Conservation (phyloP, 345 rosid genomes). For the Melastoma malabathricum region DNA sequence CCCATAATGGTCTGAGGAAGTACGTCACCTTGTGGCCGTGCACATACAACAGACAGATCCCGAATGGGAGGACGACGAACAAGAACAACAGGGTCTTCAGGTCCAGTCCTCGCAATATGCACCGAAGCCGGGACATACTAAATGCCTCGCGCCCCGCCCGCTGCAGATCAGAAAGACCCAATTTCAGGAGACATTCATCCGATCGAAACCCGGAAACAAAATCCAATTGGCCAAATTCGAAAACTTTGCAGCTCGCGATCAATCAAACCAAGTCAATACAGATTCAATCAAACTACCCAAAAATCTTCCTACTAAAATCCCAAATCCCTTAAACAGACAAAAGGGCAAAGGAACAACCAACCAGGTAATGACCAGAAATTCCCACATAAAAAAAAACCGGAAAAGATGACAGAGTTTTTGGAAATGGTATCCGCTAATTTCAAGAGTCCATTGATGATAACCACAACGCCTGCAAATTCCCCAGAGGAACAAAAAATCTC, state of each 20-base stretch:
- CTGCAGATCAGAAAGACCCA: conserved; percentile 4
- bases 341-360: not conserved
- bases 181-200: not conserved
- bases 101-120: conserved; percentile 35
- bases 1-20: conserved; percentile 16
- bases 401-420: not conserved
- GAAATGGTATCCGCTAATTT: not conserved
- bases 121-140: conserved; percentile 32
- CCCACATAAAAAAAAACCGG: not conserved
- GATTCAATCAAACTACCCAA: no score
- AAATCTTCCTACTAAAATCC: no score
- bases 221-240: not conserved
- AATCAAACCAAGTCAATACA: not conserved
- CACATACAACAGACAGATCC: conserved; percentile 1
- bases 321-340: no score
- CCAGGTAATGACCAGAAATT: not conserved
- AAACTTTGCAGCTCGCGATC: not conserved
- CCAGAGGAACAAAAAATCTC: not conserved
- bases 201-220: conserved; percentile 1
- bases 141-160: conserved; percentile 21
- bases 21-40: conserved; percentile 17
- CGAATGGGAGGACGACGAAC: conserved; percentile 7
- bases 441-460: not conserved
- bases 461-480: not conserved
- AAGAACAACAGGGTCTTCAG: conserved; percentile 11